phyloP scores from a whole-genome alignment of 768 basidiomycete species.

The Dendrothele bispora region DNA sequence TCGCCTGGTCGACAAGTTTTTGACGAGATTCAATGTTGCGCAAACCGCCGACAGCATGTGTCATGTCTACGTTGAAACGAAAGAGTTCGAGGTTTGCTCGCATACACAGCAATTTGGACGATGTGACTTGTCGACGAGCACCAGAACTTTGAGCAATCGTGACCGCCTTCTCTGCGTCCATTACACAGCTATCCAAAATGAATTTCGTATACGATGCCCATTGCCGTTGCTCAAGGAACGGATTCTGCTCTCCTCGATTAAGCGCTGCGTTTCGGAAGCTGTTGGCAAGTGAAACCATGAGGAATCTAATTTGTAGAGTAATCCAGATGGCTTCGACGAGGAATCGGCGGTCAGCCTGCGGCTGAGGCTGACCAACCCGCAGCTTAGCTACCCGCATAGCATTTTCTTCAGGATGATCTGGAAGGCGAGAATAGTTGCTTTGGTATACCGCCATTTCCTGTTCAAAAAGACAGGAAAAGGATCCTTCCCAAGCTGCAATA shows the following conservation, averaged over 20 bases:
- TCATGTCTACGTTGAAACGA: slow-evolving; percentile 44
- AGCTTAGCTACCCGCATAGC: slow-evolving; percentile 53
- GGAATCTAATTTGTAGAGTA: slow-evolving; percentile 53
- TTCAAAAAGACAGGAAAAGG: slow-evolving; percentile 5
- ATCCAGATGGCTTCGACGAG: slow-evolving; percentile 60
- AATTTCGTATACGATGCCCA: slow-evolving; percentile 53
- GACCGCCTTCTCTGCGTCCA: slow-evolving; percentile 47
- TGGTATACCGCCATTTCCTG: neutral
- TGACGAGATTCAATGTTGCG: slow-evolving; percentile 20
- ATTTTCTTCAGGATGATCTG: slow-evolving; percentile 42
- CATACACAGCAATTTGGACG: slow-evolving; percentile 41
- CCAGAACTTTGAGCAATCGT: slow-evolving; percentile 47
- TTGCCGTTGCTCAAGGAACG: slow-evolving; percentile 28
- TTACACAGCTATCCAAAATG: slow-evolving; percentile 42
- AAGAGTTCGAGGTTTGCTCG: slow-evolving; percentile 49
- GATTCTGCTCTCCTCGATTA: slow-evolving; percentile 13
- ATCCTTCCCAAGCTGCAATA: slow-evolving; percentile 4
- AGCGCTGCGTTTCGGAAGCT: slow-evolving; percentile 37
- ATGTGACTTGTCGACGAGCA: slow-evolving; percentile 52
- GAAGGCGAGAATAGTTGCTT: slow-evolving; percentile 31
- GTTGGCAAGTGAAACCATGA: slow-evolving; percentile 44
- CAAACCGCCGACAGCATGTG: slow-evolving; percentile 22
- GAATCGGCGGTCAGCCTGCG: slow-evolving; percentile 59
- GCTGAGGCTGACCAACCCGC: slow-evolving; percentile 56
- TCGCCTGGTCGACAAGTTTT: slow-evolving; percentile 17